Conservation (phyloP, 371 early-diverging fungal species). For the Massospora cicadina region DNA sequence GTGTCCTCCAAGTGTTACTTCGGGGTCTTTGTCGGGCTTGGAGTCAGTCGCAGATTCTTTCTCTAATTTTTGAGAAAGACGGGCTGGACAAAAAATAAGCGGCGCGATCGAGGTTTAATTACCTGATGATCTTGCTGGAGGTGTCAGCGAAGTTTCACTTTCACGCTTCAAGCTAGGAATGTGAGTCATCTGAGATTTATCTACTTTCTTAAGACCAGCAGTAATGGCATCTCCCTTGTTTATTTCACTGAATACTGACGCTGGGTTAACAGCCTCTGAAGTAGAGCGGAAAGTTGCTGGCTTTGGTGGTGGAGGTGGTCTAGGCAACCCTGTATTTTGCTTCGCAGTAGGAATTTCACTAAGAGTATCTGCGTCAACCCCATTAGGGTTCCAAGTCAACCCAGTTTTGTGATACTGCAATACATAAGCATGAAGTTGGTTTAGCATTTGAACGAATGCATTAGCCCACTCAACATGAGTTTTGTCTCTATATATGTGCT, state of each 20-base stretch:
- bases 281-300: not conserved
- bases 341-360: slow-evolving; percentile 17
- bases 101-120: not conserved
- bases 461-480: slow-evolving; percentile 73
- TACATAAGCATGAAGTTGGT: slow-evolving; percentile 62
- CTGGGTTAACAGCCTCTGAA: slow-evolving; percentile 11
- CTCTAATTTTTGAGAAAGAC: slow-evolving; percentile 13
- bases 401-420: slow-evolving; percentile 82
- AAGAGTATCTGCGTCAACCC: slow-evolving; percentile 14
- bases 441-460: slow-evolving; percentile 41
- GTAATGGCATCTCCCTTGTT: slow-evolving; percentile 70
- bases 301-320: slow-evolving; percentile 28
- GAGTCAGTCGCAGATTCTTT: slow-evolving; percentile 21
- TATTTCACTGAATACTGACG: slow-evolving; percentile 67
- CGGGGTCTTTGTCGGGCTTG: slow-evolving; percentile 44
- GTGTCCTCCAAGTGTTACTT: slow-evolving; percentile 69
- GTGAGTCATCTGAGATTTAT: slow-evolving; percentile 89
- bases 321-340: slow-evolving; percentile 32
- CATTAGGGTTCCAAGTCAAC: slow-evolving; percentile 74
- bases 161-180: slow-evolving; percentile 68
- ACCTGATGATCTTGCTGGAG: slow-evolving; percentile 14
- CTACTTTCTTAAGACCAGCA: slow-evolving; percentile 75
- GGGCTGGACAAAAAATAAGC: not conserved
- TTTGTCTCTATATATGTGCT: slow-evolving; percentile 31
- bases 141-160: slow-evolving; percentile 24